A percentile compares a stretch with the other conserved stretches of the same genome.
phyloP scores from a whole-genome alignment of 805 yeast species.

The Maudiozyma serrabonitensis region DNA sequence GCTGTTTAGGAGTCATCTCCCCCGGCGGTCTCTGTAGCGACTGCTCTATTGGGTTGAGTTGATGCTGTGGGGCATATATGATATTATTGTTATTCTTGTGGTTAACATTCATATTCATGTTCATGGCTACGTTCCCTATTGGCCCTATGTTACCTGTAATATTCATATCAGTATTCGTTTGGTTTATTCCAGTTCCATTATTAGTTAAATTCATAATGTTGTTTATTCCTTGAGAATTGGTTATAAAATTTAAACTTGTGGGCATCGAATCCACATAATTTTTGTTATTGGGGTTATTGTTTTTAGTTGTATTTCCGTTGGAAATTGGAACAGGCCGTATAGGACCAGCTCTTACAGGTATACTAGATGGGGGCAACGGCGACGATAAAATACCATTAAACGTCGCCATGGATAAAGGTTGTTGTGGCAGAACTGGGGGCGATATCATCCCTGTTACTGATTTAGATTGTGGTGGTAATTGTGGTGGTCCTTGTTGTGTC shows the following conservation, averaged over 20 bases:
- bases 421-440: neutral
- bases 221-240: neutral
- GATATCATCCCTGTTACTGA: neutral
- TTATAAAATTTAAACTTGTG: neutral
- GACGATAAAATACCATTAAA: neutral
- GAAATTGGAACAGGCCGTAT: neutral
- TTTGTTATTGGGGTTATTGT: neutral
- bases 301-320: neutral
- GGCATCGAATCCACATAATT: neutral
- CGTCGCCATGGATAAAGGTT: neutral
- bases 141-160: neutral
- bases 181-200: neutral
- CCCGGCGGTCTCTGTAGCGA: neutral
- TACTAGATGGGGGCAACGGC: neutral
- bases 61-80: neutral
- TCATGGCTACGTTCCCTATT: neutral
- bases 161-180: neutral
- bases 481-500: constrained; percentile 1
- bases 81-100: neutral
- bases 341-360: neutral
- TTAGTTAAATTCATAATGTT: neutral
- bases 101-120: neutral
- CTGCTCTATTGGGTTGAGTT: neutral
- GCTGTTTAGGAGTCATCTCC: too few relatives aligned
- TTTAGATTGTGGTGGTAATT: neutral